phyloP scores from a whole-genome alignment of 495 filamentous ascomycete species.

The Podospora didyma region DNA sequence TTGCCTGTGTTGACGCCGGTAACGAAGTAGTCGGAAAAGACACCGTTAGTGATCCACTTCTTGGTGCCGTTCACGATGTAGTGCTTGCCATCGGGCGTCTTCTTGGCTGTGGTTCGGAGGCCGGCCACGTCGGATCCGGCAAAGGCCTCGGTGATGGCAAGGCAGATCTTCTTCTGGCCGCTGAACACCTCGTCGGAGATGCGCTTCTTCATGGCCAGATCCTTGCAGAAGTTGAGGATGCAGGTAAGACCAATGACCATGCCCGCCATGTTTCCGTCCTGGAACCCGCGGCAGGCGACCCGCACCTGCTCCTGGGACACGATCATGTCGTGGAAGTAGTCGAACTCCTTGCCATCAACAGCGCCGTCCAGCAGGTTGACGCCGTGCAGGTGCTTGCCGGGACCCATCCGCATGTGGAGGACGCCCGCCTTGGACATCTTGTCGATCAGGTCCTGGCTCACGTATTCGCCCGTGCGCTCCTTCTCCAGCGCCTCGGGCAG shows the following conservation, averaged over 20 bases:
- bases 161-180: conserved; percentile 81
- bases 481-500: conserved; percentile 73
- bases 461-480: conserved; percentile 69
- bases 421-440: conserved; percentile 70
- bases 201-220: conserved; percentile 60
- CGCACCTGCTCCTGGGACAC: conserved; percentile 69
- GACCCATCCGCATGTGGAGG: conserved; percentile 78
- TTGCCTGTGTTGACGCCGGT: conserved; percentile 78
- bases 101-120: conserved; percentile 73
- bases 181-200: conserved; percentile 69
- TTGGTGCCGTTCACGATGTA: conserved; percentile 88
- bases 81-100: conserved; percentile 77
- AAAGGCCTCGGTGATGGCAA: conserved; percentile 88
- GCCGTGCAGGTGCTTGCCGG: conserved; percentile 77
- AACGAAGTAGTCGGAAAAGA: conserved; percentile 81
- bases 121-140: conserved; percentile 84
- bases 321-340: conserved; percentile 84
- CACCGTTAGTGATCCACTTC: conserved; percentile 93
- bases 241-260: conserved; percentile 83
- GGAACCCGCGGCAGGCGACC: conserved; percentile 63
- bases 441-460: conserved; percentile 74
- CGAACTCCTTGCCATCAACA: conserved; percentile 74
- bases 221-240: conserved; percentile 71
- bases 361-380: conserved; percentile 63
- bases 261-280: conserved; percentile 62